phyloP scores from a whole-genome alignment of 202 grass and related monocot species.

The Musa balbisiana region DNA sequence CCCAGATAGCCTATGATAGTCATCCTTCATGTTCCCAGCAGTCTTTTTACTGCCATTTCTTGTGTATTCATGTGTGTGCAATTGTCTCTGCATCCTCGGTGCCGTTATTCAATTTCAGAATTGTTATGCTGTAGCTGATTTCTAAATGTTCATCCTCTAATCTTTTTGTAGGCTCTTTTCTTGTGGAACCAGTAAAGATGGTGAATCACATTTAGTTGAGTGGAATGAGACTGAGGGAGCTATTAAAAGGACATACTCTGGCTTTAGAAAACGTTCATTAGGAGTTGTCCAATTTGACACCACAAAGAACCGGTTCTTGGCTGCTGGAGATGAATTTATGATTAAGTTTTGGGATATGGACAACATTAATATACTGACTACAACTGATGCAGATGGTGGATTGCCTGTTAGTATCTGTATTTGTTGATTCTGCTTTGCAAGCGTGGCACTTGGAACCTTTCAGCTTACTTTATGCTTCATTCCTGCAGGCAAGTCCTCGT shows the following conservation, averaged over 20 bases:
- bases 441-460: not conserved
- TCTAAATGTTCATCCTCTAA: not conserved
- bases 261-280: slow-evolving; percentile 75
- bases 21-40: no score
- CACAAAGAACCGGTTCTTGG: slow-evolving; percentile 73
- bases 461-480: not conserved
- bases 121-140: no score
- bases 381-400: slow-evolving; percentile 70
- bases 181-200: slow-evolving; percentile 93
- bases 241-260: slow-evolving; percentile 84
- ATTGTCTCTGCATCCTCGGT: not conserved
- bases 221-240: slow-evolving; percentile 97
- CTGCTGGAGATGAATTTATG: slow-evolving; percentile 94
- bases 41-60: no score
- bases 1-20: no score
- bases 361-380: slow-evolving; percentile 66
- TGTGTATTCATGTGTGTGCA: no score
- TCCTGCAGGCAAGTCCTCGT: slow-evolving; percentile 63
- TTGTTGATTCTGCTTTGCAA: not conserved
- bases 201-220: slow-evolving; percentile 92
- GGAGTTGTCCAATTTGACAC: slow-evolving; percentile 97
- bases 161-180: slow-evolving; percentile 68
- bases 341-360: slow-evolving; percentile 99
- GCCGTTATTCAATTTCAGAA: no score
- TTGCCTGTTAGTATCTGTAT: slow-evolving; percentile 51